phyloP scores from a whole-genome alignment of 805 yeast genomes.

The Lipomyces starkeyi region DNA sequence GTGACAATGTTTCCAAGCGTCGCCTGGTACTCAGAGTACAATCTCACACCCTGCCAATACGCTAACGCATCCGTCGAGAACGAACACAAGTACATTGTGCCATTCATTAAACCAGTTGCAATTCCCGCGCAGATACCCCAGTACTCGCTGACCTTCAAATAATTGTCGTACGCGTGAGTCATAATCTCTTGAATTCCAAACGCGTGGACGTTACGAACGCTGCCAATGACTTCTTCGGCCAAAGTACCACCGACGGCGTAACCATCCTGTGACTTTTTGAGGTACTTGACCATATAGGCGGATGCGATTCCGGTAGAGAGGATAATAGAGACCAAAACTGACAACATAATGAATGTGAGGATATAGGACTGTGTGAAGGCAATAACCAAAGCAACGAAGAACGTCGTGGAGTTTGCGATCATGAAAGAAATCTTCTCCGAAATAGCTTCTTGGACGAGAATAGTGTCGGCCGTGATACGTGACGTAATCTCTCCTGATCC shows the following conservation, averaged over 20 bases:
- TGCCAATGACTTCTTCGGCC: constrained; percentile 50
- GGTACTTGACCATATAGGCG: constrained; percentile 39
- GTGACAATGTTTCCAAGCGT: constrained; percentile 34
- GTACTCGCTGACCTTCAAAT: constrained; percentile 39
- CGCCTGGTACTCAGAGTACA: constrained; percentile 29
- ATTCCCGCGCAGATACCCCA: constrained; percentile 26
- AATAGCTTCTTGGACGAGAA: constrained; percentile 52
- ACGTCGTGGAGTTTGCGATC: constrained; percentile 49
- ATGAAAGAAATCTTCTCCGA: constrained; percentile 51
- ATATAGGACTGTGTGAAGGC: constrained; percentile 49
- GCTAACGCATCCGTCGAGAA: constrained; percentile 41
- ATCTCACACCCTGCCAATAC: constrained; percentile 43
- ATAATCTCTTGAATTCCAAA: constrained; percentile 50
- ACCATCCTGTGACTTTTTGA: constrained; percentile 22
- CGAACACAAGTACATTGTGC: constrained; percentile 37
- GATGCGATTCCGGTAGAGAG: constrained; percentile 45
- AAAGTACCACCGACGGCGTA: constrained; percentile 40
- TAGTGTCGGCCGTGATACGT: constrained; percentile 51
- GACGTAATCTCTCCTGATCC: constrained; percentile 54
- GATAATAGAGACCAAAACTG: constrained; percentile 46
- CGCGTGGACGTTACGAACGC: constrained; percentile 51
- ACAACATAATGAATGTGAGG: constrained; percentile 47
- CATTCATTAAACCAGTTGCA: constrained; percentile 43
- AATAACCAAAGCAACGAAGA: constrained; percentile 49
- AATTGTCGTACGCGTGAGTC: constrained; percentile 43